Evolutionary conservation across 129 eudicot genomes (phyloP), one percentile per base, ranked within the genome.

Genomic region (Lonicera japonica): DNA sequence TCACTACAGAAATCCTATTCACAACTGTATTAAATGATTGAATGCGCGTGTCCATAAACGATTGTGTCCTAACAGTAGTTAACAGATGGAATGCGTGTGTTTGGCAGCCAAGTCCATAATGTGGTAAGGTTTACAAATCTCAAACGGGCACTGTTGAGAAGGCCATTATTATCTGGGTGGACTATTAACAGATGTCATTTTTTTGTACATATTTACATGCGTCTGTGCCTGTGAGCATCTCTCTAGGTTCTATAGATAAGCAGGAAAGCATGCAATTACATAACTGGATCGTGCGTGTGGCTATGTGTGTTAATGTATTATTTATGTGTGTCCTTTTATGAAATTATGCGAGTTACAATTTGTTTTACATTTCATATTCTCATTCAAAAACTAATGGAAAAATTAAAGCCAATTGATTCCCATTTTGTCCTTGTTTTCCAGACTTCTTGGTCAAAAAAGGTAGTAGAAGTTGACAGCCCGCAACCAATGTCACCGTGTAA

Each of bases 401-500:
- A 21, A 19, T 20, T 16, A 17, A 66, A 21, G 39, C 21, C 13
- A 38, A 21, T 25, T 1, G 11, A 1, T 45, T 29, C 0, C 50
- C 55, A 12, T 59, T 58, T 14, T 54, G 38, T 66, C 54, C 40
- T 52, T 45, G 25, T 72, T 63, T 51, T 64, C 20, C 74, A 90
- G 97, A 86, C 80, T 78, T 90, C 92, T 21, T 86, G 95, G 95
- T 77, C 88, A 62, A 81, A 78, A 74, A 77, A 61, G 61, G 90
- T 81, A 22, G 80, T 70, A 24, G 89, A 86, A 74, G 89, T 78
- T 71, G 84, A 90, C 50, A 83, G 83, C 68, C 60, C 80, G 19
- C 75, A 21, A 69, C 76, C 72, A 45, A 55, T 77, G 63, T 77
- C 82, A 29, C 77, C 80, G 11, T 69, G 79, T 72, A 76, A 80